Base-by-base conservation (phyloP, 2,329 filamentous ascomycete genomes). In the Fusarium tupiense region DNA sequence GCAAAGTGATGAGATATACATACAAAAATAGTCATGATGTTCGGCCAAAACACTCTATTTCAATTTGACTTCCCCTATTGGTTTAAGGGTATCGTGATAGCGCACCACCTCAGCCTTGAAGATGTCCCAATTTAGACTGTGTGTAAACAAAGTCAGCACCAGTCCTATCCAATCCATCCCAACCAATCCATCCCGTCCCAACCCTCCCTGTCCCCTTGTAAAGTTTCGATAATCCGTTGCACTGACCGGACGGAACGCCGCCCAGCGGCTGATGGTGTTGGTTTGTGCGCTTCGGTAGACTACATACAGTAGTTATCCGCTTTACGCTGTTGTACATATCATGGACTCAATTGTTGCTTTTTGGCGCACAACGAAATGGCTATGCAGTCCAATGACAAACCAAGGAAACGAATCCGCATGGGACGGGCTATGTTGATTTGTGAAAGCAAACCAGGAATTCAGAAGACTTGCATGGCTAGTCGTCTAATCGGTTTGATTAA, bases 71-170 rank as follows among this genome's bases (percentile, higher is more conserved):
- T 37, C 58, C 38, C 71, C 58, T 38, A 59, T 69, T 69, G 52
- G 44, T 35, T 24, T 41, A 29, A 49, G 49, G 40, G 68, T 49
- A 63, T 72, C 50, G 47, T 74, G 71, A 69, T 74, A 74, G 71
- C 67, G 60, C 71, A 74, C 72, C 67, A 72, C 57, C 71, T 74
- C 72, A 74, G 71, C 72, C 72, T 61, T 69, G 67, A 63, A 58
- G 60, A 72, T 65, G 62, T 50, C 67, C 72, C 60, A 64, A 74
- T 72, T 33, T 59, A 71, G 72, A 72, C 46, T 38, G 54, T 46
- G 41, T 44, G 50, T 49, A 49, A 37, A 43, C 38, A 62, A 62
- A 33, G 37, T 57, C 35, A 61, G 53, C 46, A 60, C 41, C 56
- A 49, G 19, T 49, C 56, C 40, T 71, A 43, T 58, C 57, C 69